Conservation (phyloP, 1,284 basidiomycete genomes). For the Sporisorium iseilematis-ciliati region DNA sequence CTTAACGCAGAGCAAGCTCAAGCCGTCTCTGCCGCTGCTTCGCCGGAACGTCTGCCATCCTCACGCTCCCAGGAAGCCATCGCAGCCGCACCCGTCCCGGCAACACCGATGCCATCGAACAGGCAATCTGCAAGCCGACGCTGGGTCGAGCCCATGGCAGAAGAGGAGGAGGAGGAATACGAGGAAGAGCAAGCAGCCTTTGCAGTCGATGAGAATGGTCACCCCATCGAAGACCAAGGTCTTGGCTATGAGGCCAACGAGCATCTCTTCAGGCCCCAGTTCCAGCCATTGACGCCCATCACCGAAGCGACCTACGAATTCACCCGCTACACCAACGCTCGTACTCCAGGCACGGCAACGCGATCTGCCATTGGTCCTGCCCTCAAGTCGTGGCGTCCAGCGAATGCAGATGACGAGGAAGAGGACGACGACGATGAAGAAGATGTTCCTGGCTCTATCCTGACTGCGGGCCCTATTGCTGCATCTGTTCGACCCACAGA, state of each 20-base stretch:
- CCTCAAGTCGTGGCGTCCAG: conserved; percentile 27
- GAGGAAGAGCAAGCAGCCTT: conserved; percentile 29
- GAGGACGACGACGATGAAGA: conserved; percentile 23
- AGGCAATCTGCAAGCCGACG: conserved; percentile 43
- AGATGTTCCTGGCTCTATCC: conserved; percentile 11
- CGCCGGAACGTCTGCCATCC: conserved; percentile 6
- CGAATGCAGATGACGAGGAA: conserved; percentile 17
- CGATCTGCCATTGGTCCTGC: conserved; percentile 25
- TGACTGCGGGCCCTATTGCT: conserved; percentile 29
- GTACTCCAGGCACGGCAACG: conserved; percentile 52
- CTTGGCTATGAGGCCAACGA: conserved; percentile 29
- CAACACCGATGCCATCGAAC: conserved; percentile 46
- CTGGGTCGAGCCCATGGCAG: conserved; percentile 51
- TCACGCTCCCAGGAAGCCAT: background rate
- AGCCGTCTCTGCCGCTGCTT: conserved; percentile 1
- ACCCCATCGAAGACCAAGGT: conserved; percentile 18
- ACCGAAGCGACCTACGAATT: conserved; percentile 64
- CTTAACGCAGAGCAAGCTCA: conserved; percentile 1
- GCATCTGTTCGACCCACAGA: background rate
- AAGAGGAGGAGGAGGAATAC: conserved; percentile 52
- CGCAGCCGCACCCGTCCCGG: conserved; percentile 15
- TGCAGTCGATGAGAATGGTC: conserved; percentile 27
- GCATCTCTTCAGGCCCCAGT: conserved; percentile 44
- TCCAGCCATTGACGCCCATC: conserved; percentile 63
- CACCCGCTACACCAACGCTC: conserved; percentile 55